Conservation (phyloP, 768 basidiomycete genomes). For the Auricularia sp. region DNA sequence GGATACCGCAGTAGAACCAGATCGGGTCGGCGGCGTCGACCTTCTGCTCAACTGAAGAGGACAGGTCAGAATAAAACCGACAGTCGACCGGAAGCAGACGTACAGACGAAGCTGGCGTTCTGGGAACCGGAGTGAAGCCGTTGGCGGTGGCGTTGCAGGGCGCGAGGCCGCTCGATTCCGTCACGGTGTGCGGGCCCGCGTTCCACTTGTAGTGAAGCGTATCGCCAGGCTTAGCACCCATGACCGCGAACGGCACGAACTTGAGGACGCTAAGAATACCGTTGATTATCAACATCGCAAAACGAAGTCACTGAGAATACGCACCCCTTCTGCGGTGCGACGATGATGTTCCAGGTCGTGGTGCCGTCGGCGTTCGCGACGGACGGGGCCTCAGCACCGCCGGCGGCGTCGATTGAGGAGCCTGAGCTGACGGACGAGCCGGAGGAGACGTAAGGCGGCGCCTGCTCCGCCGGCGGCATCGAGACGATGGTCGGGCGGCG, state of each 20-base stretch:
- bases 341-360: slow-evolving; percentile 63
- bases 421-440: slow-evolving; percentile 16
- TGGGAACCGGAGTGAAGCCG: slow-evolving; percentile 59
- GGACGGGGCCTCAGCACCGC: no score
- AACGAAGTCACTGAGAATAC: background rate
- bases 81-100: background rate
- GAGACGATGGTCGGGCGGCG: slow-evolving; percentile 12
- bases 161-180: slow-evolving; percentile 55
- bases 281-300: background rate
- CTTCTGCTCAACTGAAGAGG: slow-evolving; percentile 43
- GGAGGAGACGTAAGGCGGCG: slow-evolving; percentile 12
- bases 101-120: slow-evolving; percentile 41
- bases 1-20: slow-evolving; percentile 66
- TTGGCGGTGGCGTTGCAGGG: slow-evolving; percentile 61
- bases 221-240: slow-evolving; percentile 61
- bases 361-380: slow-evolving; percentile 20
- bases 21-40: slow-evolving; percentile 66
- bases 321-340: slow-evolving; percentile 60
- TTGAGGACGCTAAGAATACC: slow-evolving; percentile 39
- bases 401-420: slow-evolving; percentile 2
- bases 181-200: slow-evolving; percentile 74
- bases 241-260: slow-evolving; percentile 63
- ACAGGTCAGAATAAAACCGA: background rate
- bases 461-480: background rate
- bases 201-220: slow-evolving; percentile 70